These are phyloP conservation scores for Lyophyllum shimeji DNA, from an alignment of 768 basidiomycete genomes.

Conservation along the genomic window DNA sequence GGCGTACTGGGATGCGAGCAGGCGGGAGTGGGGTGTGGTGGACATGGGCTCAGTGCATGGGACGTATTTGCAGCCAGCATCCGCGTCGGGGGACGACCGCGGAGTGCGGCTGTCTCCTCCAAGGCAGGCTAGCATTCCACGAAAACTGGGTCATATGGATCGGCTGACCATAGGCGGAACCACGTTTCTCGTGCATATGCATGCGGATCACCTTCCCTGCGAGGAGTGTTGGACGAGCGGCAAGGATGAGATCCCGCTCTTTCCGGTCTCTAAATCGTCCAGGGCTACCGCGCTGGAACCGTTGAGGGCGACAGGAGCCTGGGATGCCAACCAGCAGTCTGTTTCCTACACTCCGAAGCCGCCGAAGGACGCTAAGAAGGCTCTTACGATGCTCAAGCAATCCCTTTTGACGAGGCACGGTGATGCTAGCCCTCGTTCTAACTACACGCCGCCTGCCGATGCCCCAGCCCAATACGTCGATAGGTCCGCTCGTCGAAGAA, in stretches of 20 bases:
- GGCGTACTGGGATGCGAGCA: constrained; percentile 62
- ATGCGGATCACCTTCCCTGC: constrained; percentile 62
- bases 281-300: constrained; percentile 26
- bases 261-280: constrained; percentile 29
- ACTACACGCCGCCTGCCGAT: constrained; percentile 12
- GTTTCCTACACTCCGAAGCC: constrained; percentile 19
- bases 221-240: constrained; percentile 53
- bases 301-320: constrained; percentile 24
- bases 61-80: constrained; percentile 55
- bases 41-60: constrained; percentile 89
- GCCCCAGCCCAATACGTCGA: constrained; percentile 48
- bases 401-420: constrained; percentile 57
- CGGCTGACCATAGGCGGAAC: constrained; percentile 67
- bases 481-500: constrained; percentile 70
- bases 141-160: constrained; percentile 63
- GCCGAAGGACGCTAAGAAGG: constrained; percentile 56
- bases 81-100: constrained; percentile 20
- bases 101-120: constrained; percentile 62
- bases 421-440: constrained; percentile 19
- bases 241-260: constrained; percentile 61
- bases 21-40: constrained; percentile 68
- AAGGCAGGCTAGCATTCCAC: constrained; percentile 68
- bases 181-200: constrained; percentile 69
- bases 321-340: constrained; percentile 22
- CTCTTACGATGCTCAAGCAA: constrained; percentile 64